Conservation (phyloP, 1,284 basidiomycete species). For the Lentinus polychrous region DNA sequence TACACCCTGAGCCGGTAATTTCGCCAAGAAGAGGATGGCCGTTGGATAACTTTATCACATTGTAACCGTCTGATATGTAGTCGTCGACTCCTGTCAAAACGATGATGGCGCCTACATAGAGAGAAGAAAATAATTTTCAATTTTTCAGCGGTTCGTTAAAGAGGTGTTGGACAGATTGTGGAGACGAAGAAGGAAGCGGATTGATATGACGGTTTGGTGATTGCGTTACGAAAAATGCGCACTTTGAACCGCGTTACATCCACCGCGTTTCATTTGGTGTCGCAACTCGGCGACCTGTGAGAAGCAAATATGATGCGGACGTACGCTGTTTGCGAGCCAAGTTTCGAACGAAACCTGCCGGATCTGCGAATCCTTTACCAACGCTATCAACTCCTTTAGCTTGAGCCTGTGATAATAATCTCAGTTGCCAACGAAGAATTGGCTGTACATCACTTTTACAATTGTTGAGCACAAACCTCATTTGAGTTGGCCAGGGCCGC, state of each 20-base stretch:
- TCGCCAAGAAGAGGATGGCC: conserved; percentile 71
- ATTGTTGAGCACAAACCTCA: conserved; percentile 44
- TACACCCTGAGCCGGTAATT: conserved; percentile 90
- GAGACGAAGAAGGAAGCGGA: background rate
- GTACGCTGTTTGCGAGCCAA: conserved; percentile 75
- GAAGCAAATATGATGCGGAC: conserved; percentile 17
- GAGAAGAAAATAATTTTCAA: conserved; percentile 1
- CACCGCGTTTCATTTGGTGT: too few species aligned
- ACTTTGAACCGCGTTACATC: too few species aligned
- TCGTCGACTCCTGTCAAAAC: conserved; percentile 81
- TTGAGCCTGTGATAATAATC: conserved; percentile 41
- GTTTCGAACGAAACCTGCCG: conserved; percentile 59
- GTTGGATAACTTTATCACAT: conserved; percentile 66
- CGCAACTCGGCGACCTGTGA: too few species aligned
- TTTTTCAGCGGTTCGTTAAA: too few species aligned
- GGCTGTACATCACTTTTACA: background rate
- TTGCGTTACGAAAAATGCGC: too few species aligned
- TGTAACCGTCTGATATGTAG: conserved; percentile 81
- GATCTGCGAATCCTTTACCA: conserved; percentile 72
- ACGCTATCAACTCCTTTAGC: conserved; percentile 88
- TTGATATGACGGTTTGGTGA: background rate
- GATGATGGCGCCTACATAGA: conserved; percentile 64
- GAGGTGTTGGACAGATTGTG: background rate
- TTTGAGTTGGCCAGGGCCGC: conserved; percentile 66
- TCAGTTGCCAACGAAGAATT: background rate